Conservation (phyloP, 23 red algal genomes). For the Pyropia haitanensis region DNA sequence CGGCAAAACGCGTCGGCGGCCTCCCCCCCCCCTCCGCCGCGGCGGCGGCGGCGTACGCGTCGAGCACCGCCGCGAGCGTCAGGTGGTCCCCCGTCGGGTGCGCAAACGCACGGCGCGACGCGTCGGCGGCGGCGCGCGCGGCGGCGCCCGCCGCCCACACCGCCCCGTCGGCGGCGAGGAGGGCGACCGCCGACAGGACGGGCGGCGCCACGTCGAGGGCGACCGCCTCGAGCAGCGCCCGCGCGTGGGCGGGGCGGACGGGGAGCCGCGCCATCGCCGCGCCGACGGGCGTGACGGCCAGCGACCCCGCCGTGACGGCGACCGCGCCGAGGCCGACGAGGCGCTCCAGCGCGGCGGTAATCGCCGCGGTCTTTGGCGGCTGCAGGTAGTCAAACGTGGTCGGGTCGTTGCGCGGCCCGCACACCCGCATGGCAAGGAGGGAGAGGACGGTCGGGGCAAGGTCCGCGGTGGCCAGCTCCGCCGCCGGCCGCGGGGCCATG, state of each 20-base stretch:
- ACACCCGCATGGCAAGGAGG: conserved; percentile 8
- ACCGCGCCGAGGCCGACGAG: conserved; percentile 65
- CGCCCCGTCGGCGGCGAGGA: conserved; percentile 63
- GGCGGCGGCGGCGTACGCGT: conserved; percentile 30
- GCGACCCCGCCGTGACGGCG: conserved; percentile 10
- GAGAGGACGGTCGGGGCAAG: conserved; percentile 42
- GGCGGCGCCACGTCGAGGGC: conserved; percentile 32
- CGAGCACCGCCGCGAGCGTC: conserved; percentile 34
- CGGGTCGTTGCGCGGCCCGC: no score
- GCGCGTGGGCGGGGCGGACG: conserved; percentile 53
- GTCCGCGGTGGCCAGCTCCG: conserved; percentile 67
- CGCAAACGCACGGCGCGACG: conserved; percentile 39
- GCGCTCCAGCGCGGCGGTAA: conserved; percentile 39
- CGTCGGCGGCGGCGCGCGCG: conserved; percentile 23
- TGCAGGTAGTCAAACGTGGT: no score
- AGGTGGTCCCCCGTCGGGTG: conserved; percentile 53
- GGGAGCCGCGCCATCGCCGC: conserved; percentile 66
- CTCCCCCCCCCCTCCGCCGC: conserved; percentile 1
- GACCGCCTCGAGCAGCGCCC: conserved; percentile 56
- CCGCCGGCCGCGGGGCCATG: conserved; percentile 50
- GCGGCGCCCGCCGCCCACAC: conserved; percentile 36
- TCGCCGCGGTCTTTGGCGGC: no score
- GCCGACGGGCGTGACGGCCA: conserved; percentile 47
- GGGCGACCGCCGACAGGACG: conserved; percentile 47
- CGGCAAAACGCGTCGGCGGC: conserved; percentile 44